These are phyloP conservation scores for Silene conica DNA, from an alignment of 148 eudicot genomes.

Conservation along the genomic window DNA sequence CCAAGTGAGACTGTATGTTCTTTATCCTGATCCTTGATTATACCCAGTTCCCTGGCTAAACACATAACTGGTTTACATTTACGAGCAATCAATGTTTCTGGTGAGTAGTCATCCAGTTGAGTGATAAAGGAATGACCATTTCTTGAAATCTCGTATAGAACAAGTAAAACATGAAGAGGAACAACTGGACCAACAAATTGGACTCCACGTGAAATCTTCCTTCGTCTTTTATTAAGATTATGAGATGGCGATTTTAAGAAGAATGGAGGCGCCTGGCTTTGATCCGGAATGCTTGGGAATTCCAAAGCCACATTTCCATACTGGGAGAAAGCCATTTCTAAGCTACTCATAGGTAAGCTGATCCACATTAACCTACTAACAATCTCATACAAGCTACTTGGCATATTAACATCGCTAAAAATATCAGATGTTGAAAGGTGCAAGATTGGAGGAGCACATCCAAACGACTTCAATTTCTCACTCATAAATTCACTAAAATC, in stretches of 20 bases:
- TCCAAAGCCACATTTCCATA: conserved; percentile 41
- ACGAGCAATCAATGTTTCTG: conserved; percentile 32
- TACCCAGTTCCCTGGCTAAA: conserved; percentile 34
- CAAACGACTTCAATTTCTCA: conserved; percentile 39
- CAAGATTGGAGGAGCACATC: conserved; percentile 30
- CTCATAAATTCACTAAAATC: conserved; percentile 38
- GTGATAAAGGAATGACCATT: conserved; percentile 28
- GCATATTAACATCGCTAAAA: conserved; percentile 41
- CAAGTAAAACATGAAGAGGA: conserved; percentile 52
- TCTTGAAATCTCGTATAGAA: conserved; percentile 34
- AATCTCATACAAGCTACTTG: conserved; percentile 59
- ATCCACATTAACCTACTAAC: conserved; percentile 45
- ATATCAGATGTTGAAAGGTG: conserved; percentile 34
- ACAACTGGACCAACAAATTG: conserved; percentile 59
- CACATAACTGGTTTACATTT: conserved; percentile 39
- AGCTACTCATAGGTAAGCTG: conserved; percentile 43
- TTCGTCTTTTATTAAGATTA: conserved; percentile 52
- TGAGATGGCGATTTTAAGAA: conserved; percentile 39
- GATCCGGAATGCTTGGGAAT: conserved; percentile 45
- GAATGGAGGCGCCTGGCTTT: conserved; percentile 61
- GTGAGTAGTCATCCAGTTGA: conserved; percentile 33
- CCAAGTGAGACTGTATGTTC: conserved; percentile 50
- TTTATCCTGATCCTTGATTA: conserved; percentile 17
- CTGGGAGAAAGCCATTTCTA: conserved; percentile 46
- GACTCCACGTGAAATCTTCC: conserved; percentile 33